Evolutionary conservation across 441 rosid species (phyloP), one percentile per base, ranked within the genome.

Genomic region (Viola pubescens): DNA sequence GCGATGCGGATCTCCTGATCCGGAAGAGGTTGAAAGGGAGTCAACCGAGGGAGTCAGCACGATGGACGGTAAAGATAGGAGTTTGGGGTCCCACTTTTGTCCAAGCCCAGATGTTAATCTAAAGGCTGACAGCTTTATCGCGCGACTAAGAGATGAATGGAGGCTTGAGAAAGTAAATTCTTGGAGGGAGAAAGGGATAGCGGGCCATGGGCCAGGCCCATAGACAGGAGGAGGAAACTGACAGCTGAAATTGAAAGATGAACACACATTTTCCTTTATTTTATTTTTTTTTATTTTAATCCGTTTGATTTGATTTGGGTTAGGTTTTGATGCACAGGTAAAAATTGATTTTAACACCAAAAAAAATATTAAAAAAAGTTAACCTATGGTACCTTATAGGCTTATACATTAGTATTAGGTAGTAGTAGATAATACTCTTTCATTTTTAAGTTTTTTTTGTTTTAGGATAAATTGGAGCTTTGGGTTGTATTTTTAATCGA

Each of bases 81-180:
- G 12, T 7, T 47, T 67, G 34, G 75, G 77, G 53, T 7, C 77
- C 12, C 69, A 66, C 9, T 79, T 73, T 65, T 87, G 91, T 62
- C 87, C 86, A 12, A 89, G 92, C 58, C 95, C 95, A 4, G 97
- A 89, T 64, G 95, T 89, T 7, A 80, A 89, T 64, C 66, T 64
- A 9, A 85, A 89, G 75, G 97, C 95, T 3, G 97, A 83, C 34
- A 72, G 70, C 26, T 89, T 89, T 73, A 89, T 89, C 10, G 92
- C 97, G 41, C 81, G 84, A 73, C 81, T 85, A 4, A 70, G 77
- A 62, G 97, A 74, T 13, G 90, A 66, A 16, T 89, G 92, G 97
- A 78, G 82, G 60, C 72, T 85, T 10, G 97, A 87, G 69, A 87
- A 82, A 73, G 79, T 82, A 0, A 89, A 89, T 51, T 84, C 96